Percentiles rank a stretch among this genome's conserved stretches.
These are phyloP conservation scores for Rubroboletus pulcherrimus DNA, from an alignment of 768 basidiomycete species.

Conservation along the genomic window DNA sequence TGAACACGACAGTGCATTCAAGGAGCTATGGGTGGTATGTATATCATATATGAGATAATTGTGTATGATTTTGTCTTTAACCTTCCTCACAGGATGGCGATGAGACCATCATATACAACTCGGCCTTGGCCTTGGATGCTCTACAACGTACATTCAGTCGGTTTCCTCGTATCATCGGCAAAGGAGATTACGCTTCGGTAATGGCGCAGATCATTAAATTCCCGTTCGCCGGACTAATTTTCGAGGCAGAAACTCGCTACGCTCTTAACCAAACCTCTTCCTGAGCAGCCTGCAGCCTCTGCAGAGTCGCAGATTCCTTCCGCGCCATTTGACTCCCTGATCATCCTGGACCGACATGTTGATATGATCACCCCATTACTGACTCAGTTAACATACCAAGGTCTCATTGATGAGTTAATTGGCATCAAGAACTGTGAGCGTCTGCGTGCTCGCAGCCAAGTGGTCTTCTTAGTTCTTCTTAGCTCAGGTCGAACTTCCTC, in stretches of 20 bases:
- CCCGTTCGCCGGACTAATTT: slow-evolving; percentile 9
- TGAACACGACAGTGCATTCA: slow-evolving; percentile 81
- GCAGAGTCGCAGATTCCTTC: slow-evolving; percentile 45
- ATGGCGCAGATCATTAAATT: slow-evolving; percentile 14
- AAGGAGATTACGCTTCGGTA: slow-evolving; percentile 85
- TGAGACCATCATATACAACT: slow-evolving; percentile 84
- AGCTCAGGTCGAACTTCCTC: slow-evolving; percentile 82
- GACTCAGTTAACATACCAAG: slow-evolving; percentile 95
- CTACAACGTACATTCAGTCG: slow-evolving; percentile 82
- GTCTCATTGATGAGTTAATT: slow-evolving; percentile 88
- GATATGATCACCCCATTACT: slow-evolving; percentile 96
- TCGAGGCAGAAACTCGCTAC: slow-evolving; percentile 64
- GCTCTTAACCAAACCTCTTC: slow-evolving; percentile 60
- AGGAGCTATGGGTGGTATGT: slow-evolving; percentile 88
- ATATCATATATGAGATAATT: background rate
- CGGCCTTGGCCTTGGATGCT: slow-evolving; percentile 79
- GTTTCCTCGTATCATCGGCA: slow-evolving; percentile 90
- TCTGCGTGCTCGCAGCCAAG: background rate
- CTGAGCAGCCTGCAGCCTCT: slow-evolving; percentile 37
- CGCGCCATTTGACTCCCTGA: slow-evolving; percentile 75
- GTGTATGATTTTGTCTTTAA: background rate
- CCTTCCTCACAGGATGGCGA: slow-evolving; percentile 72
- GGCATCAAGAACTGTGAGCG: slow-evolving; percentile 83
- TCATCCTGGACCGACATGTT: slow-evolving; percentile 84
- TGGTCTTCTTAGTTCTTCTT: slow-evolving; percentile 3